These are phyloP conservation scores for Ricinus communis DNA, from an alignment of 345 rosid species.

Conservation along the genomic window DNA sequence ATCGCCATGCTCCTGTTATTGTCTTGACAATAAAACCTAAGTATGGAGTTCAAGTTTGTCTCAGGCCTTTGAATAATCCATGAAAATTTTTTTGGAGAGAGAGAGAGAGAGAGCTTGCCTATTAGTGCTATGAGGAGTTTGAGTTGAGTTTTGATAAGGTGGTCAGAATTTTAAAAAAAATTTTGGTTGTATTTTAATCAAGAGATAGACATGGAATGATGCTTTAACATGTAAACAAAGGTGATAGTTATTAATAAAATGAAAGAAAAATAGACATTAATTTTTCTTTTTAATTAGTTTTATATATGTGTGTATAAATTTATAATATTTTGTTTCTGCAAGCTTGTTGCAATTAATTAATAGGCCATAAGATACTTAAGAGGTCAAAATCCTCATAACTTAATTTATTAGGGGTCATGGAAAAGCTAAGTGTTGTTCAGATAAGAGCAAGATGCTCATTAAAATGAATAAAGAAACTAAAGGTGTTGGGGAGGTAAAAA, in stretches of 20 bases:
- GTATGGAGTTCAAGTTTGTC: conserved; percentile 63
- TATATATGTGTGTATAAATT: neutral
- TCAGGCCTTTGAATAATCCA: conserved; percentile 42
- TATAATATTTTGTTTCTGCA: too few relatives aligned
- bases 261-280: neutral
- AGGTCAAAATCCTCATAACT: neutral
- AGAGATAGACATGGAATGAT: conserved; percentile 11
- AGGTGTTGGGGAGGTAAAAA: conserved; percentile 2
- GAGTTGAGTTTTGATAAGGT: neutral
- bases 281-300: neutral
- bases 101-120: conserved; percentile 1
- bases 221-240: conserved; percentile 4
- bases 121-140: neutral
- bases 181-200: neutral
- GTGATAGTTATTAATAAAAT: conserved; percentile 1
- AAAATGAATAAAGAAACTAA: conserved; percentile 1
- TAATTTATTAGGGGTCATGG: neutral
- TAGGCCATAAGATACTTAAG: neutral
- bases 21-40: conserved; percentile 76
- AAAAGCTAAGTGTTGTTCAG: conserved; percentile 9
- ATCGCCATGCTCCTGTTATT: conserved; percentile 73
- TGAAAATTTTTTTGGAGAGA: conserved; percentile 10
- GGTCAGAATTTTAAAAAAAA: neutral
- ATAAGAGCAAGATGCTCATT: conserved; percentile 16
- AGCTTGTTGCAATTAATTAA: too few relatives aligned